Base-by-base conservation (phyloP, 164 flowering plant species). In the Paratinospora sagittata region DNA sequence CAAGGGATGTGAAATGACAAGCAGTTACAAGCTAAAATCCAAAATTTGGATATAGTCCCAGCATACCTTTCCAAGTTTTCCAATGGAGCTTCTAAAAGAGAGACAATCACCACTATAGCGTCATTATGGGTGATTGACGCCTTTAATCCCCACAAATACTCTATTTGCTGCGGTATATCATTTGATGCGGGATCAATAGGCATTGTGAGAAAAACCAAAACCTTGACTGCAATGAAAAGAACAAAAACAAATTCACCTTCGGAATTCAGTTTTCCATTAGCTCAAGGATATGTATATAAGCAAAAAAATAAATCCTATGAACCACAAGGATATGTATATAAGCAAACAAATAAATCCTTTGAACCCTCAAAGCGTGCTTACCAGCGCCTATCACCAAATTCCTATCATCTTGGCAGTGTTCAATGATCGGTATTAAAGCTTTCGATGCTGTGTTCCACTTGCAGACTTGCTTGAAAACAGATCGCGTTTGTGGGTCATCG, bases 121-220 rank as follows among this genome's bases (percentile, higher is more conserved):
- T 84, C 85, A 72, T 90, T 89, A 27, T 63, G 77, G 0, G 97
- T 79, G 52, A 91, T 75, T 6, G 90, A 73, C 8, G 82, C 78
- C 82, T 95, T 95, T 65, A 93, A 74, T 16, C 77, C 83, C 99
- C 99, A 95, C 4, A 92, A 76, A 74, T 84, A 84, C 80, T 95
- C 99, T 17, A 88, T 82, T 80, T 93, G 99, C 60, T 85, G 89
- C n/a, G 90, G 71, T 17, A 91, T 83, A 66, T 90, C 88, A 71
- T 55, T 79, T 0, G 99, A 92, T 0, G 82, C 36, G 34, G 88
- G 82, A 72, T 93, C 97, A 19, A 93, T 71, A 0, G 98, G 97
- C 98, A 95, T 95, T 0, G 97, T 87, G 21, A 95, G 86, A 78
- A 92, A 95, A 71, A 92, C 97, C 86, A 95, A 75, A 69, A 95